Percentiles rank a stretch among this genome's conserved stretches.
Conservation (phyloP, 2,329 filamentous ascomycete species). For the Microdochium paspali region DNA sequence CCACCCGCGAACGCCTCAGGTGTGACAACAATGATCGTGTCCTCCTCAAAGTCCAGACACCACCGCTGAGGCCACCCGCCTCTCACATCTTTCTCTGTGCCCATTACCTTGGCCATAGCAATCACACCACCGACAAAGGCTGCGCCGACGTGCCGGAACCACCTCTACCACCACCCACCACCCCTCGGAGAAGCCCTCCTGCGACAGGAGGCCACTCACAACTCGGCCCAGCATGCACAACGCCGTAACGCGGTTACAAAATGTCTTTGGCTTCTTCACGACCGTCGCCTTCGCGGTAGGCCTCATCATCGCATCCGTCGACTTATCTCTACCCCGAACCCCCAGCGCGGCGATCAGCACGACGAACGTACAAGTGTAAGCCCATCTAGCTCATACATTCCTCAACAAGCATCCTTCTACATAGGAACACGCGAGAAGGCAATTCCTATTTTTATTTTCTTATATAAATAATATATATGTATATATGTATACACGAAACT, state of each 20-base stretch:
- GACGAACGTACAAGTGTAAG: constrained; percentile 79
- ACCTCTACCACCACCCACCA: no score
- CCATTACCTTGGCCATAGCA: no score
- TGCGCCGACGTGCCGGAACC: no score
- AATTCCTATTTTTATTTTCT: constrained; percentile 1
- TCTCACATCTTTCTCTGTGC: no score
- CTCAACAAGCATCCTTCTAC: no score
- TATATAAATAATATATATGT: not conserved
- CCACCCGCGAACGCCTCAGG: no score
- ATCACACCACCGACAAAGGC: no score
- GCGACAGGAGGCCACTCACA: not conserved
- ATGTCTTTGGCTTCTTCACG: constrained; percentile 96
- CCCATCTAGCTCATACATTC: constrained; percentile 5
- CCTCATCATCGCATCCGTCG: constrained; percentile 70
- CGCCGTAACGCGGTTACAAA: constrained; percentile 74
- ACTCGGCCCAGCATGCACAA: constrained; percentile 66
- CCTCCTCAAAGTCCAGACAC: no score
- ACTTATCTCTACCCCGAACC: constrained; percentile 59
- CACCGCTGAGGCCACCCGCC: no score
- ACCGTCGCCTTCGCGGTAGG: constrained; percentile 80
- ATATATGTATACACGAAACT: not conserved
- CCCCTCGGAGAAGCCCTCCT: not conserved
- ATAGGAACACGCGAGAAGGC: no score
- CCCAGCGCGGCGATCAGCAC: constrained; percentile 57
- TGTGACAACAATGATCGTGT: no score